Evolutionary conservation across 2,329 filamentous ascomycete species (phyloP).

Genomic region (Proliferodiscus dingleyae): DNA sequence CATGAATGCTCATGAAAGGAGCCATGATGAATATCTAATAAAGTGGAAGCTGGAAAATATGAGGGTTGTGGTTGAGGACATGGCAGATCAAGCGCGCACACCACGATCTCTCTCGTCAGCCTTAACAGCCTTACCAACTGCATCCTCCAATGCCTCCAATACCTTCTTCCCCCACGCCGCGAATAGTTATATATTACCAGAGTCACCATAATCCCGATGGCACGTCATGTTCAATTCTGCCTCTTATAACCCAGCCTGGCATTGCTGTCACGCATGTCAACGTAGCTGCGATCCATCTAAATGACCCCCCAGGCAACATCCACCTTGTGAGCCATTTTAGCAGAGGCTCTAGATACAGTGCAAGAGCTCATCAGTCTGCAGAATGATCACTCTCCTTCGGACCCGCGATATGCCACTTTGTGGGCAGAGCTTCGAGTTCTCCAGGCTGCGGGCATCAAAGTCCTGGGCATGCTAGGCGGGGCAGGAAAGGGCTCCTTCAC

Average conservation of each 20-base stretch:
- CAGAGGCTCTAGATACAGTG: conserved; percentile 65
- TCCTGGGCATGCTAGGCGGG: conserved; percentile 84
- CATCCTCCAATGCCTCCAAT: conserved; percentile 28
- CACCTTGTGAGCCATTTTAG: conserved; percentile 49
- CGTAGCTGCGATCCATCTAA: conserved; percentile 80
- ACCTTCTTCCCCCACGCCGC: conserved; percentile 22
- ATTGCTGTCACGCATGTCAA: conserved; percentile 76
- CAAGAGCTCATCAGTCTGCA: conserved; percentile 44
- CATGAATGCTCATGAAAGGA: too few relatives aligned
- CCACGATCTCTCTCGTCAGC: not conserved
- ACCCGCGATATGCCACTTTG: conserved; percentile 62
- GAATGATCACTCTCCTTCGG: conserved; percentile 71
- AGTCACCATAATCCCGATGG: conserved; percentile 53
- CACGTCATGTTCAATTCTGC: conserved; percentile 56
- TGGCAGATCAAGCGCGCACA: not conserved
- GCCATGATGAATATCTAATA: too few relatives aligned
- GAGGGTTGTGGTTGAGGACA: too few relatives aligned
- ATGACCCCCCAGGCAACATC: conserved; percentile 51
- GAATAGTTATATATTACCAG: conserved; percentile 57
- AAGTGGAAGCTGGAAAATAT: too few relatives aligned
- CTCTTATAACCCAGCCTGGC: conserved; percentile 40
- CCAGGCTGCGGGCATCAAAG: conserved; percentile 68
- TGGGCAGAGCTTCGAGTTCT: conserved; percentile 74
- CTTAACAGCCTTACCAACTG: not conserved
- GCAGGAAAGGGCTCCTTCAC: conserved; percentile 71